Evolutionary conservation across 306 rosid species (phyloP).

Genomic region (Malus sylvestris): DNA sequence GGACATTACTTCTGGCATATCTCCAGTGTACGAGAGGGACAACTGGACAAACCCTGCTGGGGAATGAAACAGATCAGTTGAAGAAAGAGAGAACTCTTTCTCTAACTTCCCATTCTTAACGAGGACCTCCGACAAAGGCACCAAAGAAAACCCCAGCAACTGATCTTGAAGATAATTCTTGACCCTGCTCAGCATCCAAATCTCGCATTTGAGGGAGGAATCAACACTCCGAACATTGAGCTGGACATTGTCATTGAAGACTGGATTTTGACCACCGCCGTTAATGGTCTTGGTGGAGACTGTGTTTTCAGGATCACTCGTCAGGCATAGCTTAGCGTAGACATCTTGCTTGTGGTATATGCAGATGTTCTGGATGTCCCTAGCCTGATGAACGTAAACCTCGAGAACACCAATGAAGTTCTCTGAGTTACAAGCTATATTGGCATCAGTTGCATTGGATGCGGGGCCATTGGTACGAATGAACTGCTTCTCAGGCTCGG

Average conservation of each 20-base stretch:
- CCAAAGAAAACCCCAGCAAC: slow-evolving; percentile 83
- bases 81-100: slow-evolving; percentile 89
- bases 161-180: slow-evolving; percentile 97
- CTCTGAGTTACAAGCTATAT: slow-evolving; percentile 21
- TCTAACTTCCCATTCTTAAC: slow-evolving; percentile 58
- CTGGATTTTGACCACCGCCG: slow-evolving; percentile 94
- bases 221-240: slow-evolving; percentile 51
- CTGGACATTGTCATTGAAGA: slow-evolving; percentile 64
- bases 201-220: slow-evolving; percentile 74
- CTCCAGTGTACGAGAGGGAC: slow-evolving; percentile 58
- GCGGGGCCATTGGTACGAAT: slow-evolving; percentile 10
- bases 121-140: slow-evolving; percentile 70
- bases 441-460: slow-evolving; percentile 44
- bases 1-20: slow-evolving; percentile 66
- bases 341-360: slow-evolving; percentile 98
- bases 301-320: slow-evolving; percentile 49
- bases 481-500: slow-evolving; percentile 37
- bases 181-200: slow-evolving; percentile 97
- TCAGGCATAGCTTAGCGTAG: slow-evolving; percentile 74
- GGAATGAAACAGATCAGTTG: slow-evolving; percentile 86
- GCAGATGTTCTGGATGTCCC: slow-evolving; percentile 94
- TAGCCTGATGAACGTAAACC: slow-evolving; percentile 71
- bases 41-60: slow-evolving; percentile 81
- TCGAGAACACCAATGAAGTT: slow-evolving; percentile 57
- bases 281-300: slow-evolving; percentile 80